Percentiles rank a stretch among this genome's conserved stretches.
phyloP scores from a whole-genome alignment of 2,329 filamentous ascomycete genomes.

The Coniochaeta hoffmannii region DNA sequence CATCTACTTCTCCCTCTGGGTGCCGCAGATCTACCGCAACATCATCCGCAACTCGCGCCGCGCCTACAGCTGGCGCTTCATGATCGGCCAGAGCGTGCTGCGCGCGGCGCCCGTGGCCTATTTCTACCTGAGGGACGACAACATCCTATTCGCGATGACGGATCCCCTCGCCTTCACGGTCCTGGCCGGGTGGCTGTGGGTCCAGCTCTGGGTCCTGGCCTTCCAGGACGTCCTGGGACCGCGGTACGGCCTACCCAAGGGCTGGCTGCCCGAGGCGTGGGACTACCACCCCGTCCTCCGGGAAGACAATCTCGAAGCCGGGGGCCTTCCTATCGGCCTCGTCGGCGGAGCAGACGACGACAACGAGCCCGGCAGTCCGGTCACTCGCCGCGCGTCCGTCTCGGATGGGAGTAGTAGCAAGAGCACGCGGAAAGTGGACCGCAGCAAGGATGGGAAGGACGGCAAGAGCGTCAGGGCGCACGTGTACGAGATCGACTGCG shows the following conservation, averaged over 20 bases:
- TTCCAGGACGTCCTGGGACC: constrained; percentile 82
- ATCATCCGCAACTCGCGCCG: constrained; percentile 83
- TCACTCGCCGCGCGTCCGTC: constrained; percentile 9
- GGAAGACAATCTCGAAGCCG: constrained; percentile 74
- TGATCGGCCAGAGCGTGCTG: constrained; percentile 72
- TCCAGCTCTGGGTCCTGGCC: constrained; percentile 71
- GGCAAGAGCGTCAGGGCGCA: constrained; percentile 14
- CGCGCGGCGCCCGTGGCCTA: constrained; percentile 77
- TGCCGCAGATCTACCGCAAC: constrained; percentile 88
- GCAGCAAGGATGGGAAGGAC: constrained; percentile 18
- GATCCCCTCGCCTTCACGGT: constrained; percentile 58
- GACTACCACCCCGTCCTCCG: constrained; percentile 90
- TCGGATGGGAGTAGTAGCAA: not conserved
- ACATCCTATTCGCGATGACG: constrained; percentile 70
- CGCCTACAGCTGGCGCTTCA: constrained; percentile 86
- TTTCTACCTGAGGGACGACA: constrained; percentile 71
- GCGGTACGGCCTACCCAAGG: constrained; percentile 71
- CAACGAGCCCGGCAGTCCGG: constrained; percentile 5
- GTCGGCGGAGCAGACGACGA: constrained; percentile 20
- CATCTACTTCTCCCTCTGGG: constrained; percentile 82
- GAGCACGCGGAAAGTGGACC: constrained; percentile 21
- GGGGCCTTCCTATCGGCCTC: constrained; percentile 72
- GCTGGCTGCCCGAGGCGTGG: constrained; percentile 69
- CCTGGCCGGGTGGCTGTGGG: constrained; percentile 74
- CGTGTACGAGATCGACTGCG: constrained; percentile 69